Base-by-base conservation (phyloP, 192 early-diverging fungal genomes). In the Paraglomus brasilianum region DNA sequence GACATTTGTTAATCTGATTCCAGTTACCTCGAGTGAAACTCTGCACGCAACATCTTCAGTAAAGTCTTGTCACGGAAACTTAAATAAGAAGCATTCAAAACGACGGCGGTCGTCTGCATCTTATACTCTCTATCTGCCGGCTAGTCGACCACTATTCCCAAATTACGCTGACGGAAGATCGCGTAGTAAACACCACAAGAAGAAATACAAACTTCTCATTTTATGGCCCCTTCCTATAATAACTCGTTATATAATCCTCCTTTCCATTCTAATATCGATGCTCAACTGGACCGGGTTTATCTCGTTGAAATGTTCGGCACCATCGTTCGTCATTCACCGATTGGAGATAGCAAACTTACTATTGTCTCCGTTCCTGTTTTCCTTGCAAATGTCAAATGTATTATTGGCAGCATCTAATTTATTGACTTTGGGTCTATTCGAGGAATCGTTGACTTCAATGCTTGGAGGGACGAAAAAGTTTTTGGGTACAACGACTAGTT, bases 341-440 rank as follows among this genome's bases (percentile, higher is more conserved):
- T 52, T 52, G 8, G 51, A 52, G n/a, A 14, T 52, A 21, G 7
- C 24, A 7, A 52, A 52, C n/a, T 15, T 52, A 13, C 8, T 52
- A 21, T 52, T 52, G 15, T 52, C 51, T 14, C 51, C 51, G 5
- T 52, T 52, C n/a, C n/a, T 52, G 5, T 52, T 52, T 52, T 52
- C 51, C 8, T 52, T 52, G 7, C 24, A n/a, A 8, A 14, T 52
- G 24, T 22, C 69, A 13, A 71, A 67, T 5, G 52, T 73, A 42
- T n/a, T 74, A 9, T 62, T 82, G 7, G 72, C 73, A 41, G 70
- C 53, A 13, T 77, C 77, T 66, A 85, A 85, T 50, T 56, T 85
- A 30, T 41, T 85, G n/a, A 78, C 78, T 38, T 59, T 85, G 13
- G 74, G 79, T 10, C 55, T 85, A 36, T 85, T 85, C 69, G 83